These are phyloP conservation scores for Phycomyces nitens DNA, from an alignment of 192 early-diverging fungal species.

Conservation along the genomic window DNA sequence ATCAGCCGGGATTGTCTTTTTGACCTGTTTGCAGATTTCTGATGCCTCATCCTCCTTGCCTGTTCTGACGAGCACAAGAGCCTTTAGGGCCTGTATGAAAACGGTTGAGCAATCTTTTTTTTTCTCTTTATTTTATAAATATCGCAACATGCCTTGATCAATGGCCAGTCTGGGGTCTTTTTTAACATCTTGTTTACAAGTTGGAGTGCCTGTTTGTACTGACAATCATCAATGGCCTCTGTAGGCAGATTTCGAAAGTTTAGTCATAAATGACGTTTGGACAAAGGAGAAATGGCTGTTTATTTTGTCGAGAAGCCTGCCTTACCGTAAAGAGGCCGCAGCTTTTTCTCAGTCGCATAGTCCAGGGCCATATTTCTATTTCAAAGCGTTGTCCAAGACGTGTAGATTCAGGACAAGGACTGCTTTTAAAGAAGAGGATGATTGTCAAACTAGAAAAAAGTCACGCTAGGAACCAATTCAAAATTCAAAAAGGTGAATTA, in stretches of 20 bases:
- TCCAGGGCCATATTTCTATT: conserved; percentile 11
- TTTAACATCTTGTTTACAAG: conserved; percentile 67
- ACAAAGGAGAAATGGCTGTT: not conserved
- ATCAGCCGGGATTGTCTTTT: conserved; percentile 55
- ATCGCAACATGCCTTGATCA: conserved; percentile 55
- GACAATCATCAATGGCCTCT: conserved; percentile 64
- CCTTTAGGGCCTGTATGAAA: conserved; percentile 62
- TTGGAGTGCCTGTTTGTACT: conserved; percentile 61
- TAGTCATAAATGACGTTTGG: not conserved
- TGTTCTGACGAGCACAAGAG: conserved; percentile 59
- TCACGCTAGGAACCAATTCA: too few species aligned
- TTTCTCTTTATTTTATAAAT: conserved; percentile 5
- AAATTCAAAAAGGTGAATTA: too few species aligned
- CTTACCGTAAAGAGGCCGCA: conserved; percentile 60
- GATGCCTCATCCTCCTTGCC: conserved; percentile 64
- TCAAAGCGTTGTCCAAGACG: not conserved
- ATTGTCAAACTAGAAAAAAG: too few species aligned
- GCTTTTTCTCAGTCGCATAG: conserved; percentile 42
- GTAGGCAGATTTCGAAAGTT: not conserved
- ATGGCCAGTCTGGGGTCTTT: conserved; percentile 59
- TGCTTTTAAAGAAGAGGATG: not conserved
- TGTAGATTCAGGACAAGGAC: not conserved
- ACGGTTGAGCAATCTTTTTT: not conserved
- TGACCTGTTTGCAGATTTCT: conserved; percentile 59
- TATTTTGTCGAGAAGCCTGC: not conserved